These are phyloP conservation scores for Chaetoceros tenuissimus DNA, from an alignment of 108 stramenopile species.

Conservation along the genomic window DNA sequence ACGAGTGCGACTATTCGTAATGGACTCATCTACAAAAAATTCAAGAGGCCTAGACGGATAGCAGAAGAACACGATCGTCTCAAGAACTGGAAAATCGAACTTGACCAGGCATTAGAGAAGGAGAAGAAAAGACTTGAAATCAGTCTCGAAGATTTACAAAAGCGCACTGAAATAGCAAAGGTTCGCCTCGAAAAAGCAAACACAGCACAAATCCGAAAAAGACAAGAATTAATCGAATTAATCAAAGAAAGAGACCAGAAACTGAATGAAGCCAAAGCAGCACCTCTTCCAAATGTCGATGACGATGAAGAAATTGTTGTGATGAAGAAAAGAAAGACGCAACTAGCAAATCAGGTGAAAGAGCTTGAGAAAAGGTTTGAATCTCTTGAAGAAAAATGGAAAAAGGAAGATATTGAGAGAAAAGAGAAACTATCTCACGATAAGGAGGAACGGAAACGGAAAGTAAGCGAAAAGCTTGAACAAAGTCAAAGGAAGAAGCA, in stretches of 20 bases:
- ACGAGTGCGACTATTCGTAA: neutral
- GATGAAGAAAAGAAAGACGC: neutral
- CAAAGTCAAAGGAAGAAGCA: neutral
- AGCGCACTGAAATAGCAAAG: neutral
- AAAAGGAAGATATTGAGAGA: neutral
- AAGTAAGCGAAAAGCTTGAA: neutral
- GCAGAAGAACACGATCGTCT: neutral
- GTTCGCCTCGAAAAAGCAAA: neutral
- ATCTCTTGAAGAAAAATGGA: neutral
- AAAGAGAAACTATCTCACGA: neutral
- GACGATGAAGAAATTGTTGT: neutral
- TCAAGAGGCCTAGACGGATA: neutral
- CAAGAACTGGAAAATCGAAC: neutral
- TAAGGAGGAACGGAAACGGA: neutral
- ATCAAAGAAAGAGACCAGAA: neutral
- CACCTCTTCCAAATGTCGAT: neutral
- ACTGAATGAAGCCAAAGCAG: neutral
- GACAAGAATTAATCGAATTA: neutral
- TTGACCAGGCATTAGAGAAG: neutral
- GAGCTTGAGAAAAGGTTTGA: neutral
- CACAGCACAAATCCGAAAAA: neutral
- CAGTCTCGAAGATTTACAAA: neutral
- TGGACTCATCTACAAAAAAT: neutral
- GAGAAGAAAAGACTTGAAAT: neutral
- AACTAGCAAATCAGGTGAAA: neutral